Base-by-base conservation (phyloP, 495 filamentous ascomycete species). In the Xylaria intraflava region DNA sequence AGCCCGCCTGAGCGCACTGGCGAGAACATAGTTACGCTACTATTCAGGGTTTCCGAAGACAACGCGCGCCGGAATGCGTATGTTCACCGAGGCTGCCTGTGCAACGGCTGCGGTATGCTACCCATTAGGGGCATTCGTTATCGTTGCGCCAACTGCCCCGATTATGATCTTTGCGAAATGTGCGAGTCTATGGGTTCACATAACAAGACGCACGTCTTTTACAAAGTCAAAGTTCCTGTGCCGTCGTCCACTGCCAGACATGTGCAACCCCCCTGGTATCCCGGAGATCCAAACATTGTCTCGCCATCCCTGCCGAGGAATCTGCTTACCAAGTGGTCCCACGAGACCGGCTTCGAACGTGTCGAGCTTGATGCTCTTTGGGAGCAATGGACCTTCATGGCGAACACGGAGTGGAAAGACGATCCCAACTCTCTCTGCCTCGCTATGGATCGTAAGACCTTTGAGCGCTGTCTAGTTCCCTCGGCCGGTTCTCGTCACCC, bases 341-440 rank as follows among this genome's bases (percentile, higher is more conserved):
- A 79, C 33, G 83, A 88, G 23, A 89, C 87, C 14, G 81, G 79
- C 14, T 91, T 91, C 56, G 89, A 95, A 64, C 78, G 81, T 29
- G 82, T 86, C 2, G 88, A 95, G 64, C 69, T 97, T 2, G 90
- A 97, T 68, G 93, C 90, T 26, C 80, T 93, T 24, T 97, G 89
- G 85, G 92, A 96, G 60, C 94, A 96, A 61, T 97, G 94, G 79
- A 88, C 86, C 8, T 96, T 89, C 56, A 80, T 96, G 60, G 93
- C 93, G 9, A 89, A 85, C 55, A 83, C 83, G 10, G 85, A 91
- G 62, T 96, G 87, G 85, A 68, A 80, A n/a, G 78, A 85, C 17
- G 91, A 96, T 62, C 89, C 90, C 0, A 81, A 87, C 62, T 73
- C 82, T 24, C 77, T 95, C 29, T 70, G 78, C 50, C 78, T 90